Conservation (phyloP, 176 grass and related monocot genomes). For the Musa itinerans region DNA sequence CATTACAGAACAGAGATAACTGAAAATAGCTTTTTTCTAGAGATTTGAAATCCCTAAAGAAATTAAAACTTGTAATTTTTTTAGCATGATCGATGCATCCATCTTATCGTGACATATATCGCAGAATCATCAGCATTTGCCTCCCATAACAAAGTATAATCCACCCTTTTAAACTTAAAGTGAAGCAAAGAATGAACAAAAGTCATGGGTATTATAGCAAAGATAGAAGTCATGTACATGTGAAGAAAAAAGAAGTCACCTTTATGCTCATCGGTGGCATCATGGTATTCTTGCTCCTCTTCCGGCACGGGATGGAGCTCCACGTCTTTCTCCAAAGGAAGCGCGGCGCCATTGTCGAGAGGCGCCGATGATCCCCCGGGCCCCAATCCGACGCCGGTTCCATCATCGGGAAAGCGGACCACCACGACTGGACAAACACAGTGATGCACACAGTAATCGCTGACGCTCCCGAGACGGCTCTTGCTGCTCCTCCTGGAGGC, state of each 20-base stretch:
- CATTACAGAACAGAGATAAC: too few species aligned
- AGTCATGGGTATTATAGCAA: too few species aligned
- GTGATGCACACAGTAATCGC: slow-evolving; percentile 11
- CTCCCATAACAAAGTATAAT: too few species aligned
- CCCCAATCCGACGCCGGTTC: not conserved
- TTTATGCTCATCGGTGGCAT: slow-evolving; percentile 47
- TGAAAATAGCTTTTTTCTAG: too few species aligned
- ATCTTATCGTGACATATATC: too few species aligned
- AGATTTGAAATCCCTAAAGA: too few species aligned
- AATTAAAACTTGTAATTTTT: too few species aligned
- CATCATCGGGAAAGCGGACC: slow-evolving; percentile 5
- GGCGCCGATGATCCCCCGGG: not conserved
- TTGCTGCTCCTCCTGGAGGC: slow-evolving; percentile 2
- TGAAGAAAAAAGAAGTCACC: slow-evolving; percentile 14
- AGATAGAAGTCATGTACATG: not conserved
- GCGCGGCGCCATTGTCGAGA: not conserved
- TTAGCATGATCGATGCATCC: too few species aligned
- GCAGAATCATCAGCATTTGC: too few species aligned
- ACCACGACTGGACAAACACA: slow-evolving; percentile 16
- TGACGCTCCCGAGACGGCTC: slow-evolving; percentile 12
- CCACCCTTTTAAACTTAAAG: too few species aligned
- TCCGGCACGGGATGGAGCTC: slow-evolving; percentile 43
- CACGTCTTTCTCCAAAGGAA: not conserved
- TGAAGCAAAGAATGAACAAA: too few species aligned
- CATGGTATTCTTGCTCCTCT: slow-evolving; percentile 53